Base-by-base conservation (phyloP, 352 stramenopile species). In the Elongisporangium prolatum region DNA sequence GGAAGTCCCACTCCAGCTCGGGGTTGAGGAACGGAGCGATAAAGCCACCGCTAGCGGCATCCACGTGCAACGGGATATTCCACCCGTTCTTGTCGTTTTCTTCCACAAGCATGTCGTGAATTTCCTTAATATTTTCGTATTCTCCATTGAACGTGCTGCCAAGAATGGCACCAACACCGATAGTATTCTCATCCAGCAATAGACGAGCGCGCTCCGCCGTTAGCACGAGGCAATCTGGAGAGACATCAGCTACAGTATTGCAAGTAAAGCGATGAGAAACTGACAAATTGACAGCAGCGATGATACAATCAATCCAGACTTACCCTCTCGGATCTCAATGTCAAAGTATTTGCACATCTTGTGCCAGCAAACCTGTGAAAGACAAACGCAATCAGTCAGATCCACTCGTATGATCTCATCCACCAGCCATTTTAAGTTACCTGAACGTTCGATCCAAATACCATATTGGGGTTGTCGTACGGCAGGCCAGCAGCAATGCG, bases 271-370 rank as follows among this genome's bases (percentile, higher is more conserved):
- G 7, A 20, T 51, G 47, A 34, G 22, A 55, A 16, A 14, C 22
- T 4, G 5, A 17, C 4, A 13, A 9, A 13, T 40, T 40, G 1
- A 40, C 28, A 40, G 28, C 9, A 40, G 28, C 28, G 8, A 14
- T 6, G 9, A 6, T 14, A 2, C 4, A 14, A 34, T 4, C 25
- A 8, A 8, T n/a, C n/a, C 4, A 11, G 20, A 18, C 40, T 16
- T 47, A 68, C 64, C 61, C 57, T 97, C 80, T 40, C 89, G 87
- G 48, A 91, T 80, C 58, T 97, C 90, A 53, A 98, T 86, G 62
- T 98, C 91, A 77, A 98, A 97, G 73, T 97, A 98, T 64, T 90
- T 89, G 80, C 89, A 97, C 74, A 96, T 89, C 71, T 98, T 98
- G 74, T 98, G 88, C 91, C 91, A 98, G 73, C 89, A 95, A 21